phyloP scores from a whole-genome alignment of 768 basidiomycete species.

The Gymnopilus dilepis region DNA sequence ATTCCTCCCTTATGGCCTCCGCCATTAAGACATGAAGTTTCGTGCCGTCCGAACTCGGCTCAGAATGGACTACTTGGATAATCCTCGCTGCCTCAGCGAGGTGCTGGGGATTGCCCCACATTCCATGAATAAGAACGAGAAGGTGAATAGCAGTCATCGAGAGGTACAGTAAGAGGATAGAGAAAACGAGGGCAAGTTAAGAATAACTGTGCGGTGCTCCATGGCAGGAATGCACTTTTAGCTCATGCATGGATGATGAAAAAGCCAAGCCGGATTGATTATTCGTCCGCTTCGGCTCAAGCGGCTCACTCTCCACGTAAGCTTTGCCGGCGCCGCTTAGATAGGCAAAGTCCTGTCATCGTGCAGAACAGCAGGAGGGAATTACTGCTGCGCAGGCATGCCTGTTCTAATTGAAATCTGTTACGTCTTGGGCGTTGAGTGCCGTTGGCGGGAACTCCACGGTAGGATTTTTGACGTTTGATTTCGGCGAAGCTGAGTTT shows the following conservation, averaged over 20 bases:
- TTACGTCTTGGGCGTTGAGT: too few relatives aligned
- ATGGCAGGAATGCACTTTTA: not conserved
- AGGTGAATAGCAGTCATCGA: slow-evolving; percentile 46
- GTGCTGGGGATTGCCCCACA: slow-evolving; percentile 83
- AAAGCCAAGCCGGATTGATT: slow-evolving; percentile 1
- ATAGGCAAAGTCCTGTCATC: not conserved
- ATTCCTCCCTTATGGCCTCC: slow-evolving; percentile 65
- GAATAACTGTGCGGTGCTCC: not conserved
- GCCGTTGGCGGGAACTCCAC: too few relatives aligned
- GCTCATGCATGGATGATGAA: slow-evolving; percentile 4
- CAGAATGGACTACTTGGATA: slow-evolving; percentile 48
- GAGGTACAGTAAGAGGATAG: not conserved
- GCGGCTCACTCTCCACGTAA: slow-evolving; percentile 1
- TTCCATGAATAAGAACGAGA: slow-evolving; percentile 64
- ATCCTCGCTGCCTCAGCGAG: slow-evolving; percentile 62
- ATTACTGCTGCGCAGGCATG: too few relatives aligned
- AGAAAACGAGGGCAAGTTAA: not conserved
- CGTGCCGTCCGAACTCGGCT: slow-evolving; percentile 39
- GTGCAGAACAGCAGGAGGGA: too few relatives aligned
- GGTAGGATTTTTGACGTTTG: too few relatives aligned
- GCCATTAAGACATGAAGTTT: slow-evolving; percentile 67
- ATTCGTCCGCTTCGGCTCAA: slow-evolving; percentile 1
- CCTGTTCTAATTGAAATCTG: too few relatives aligned
- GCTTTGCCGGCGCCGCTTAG: not conserved
- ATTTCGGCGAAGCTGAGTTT: too few relatives aligned